Percentiles rank a stretch among this genome's conserved stretches.
Evolutionary conservation across 1,284 basidiomycete species (phyloP).

Genomic region (Rhodotorula sp.): DNA sequence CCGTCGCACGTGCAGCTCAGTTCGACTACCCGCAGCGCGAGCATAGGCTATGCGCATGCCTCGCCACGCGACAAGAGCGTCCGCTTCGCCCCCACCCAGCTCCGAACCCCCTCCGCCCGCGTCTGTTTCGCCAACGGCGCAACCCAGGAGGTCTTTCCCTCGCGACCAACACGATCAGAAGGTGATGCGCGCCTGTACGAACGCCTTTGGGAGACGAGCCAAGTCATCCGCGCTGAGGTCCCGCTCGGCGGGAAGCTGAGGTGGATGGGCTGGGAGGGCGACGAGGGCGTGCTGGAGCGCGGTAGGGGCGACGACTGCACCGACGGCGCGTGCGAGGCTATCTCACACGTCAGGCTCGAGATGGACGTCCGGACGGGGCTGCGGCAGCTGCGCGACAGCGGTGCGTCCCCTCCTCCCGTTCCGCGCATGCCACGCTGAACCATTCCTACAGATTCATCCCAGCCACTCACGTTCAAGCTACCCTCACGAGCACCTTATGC

Average conservation of each 20-base stretch:
- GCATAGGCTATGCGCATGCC: no score
- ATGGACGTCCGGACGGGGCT: slow-evolving; percentile 8
- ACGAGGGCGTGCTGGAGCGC: background rate
- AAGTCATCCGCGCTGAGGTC: slow-evolving; percentile 6
- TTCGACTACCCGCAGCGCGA: background rate
- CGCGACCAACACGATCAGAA: background rate
- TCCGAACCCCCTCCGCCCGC: slow-evolving; percentile 5
- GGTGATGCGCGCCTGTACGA: background rate
- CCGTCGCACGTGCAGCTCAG: background rate
- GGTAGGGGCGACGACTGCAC: slow-evolving; percentile 1
- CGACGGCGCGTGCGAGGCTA: background rate
- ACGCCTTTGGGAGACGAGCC: slow-evolving; percentile 6
- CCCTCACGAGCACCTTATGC: background rate
- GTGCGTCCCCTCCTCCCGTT: slow-evolving; percentile 2
- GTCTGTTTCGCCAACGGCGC: slow-evolving; percentile 12
- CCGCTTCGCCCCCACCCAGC: slow-evolving; percentile 2
- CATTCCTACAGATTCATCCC: background rate
- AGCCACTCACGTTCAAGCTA: background rate
- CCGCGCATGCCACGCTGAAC: background rate
- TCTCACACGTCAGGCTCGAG: background rate
- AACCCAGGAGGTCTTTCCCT: slow-evolving; percentile 7
- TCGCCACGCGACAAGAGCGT: background rate
- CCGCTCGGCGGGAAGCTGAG: slow-evolving; percentile 13
- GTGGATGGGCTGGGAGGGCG: background rate
- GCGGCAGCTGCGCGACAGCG: slow-evolving; percentile 7